phyloP scores from a whole-genome alignment of 495 filamentous ascomycete genomes.

The Aspergillus panamensis region DNA sequence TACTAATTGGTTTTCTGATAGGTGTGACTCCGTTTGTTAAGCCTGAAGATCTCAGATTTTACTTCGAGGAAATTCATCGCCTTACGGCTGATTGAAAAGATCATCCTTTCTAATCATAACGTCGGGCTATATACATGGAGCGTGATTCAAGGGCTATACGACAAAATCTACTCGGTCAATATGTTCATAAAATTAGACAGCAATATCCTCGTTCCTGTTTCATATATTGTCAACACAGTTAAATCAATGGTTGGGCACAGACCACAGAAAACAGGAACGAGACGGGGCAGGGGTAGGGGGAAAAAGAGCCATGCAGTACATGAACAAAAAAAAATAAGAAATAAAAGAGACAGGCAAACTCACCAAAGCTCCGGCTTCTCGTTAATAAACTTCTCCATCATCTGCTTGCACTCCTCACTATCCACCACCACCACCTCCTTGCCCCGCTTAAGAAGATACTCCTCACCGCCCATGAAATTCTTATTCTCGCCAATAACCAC shows the following conservation, averaged over 20 bases:
- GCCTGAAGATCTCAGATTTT: slow-evolving; percentile 87
- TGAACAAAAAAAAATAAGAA: slow-evolving; percentile 3
- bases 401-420: slow-evolving; percentile 60
- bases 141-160: background rate
- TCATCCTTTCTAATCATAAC: background rate
- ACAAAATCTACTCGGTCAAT: background rate
- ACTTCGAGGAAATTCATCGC: slow-evolving; percentile 88
- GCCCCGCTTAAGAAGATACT: slow-evolving; percentile 64
- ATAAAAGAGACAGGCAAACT: slow-evolving; percentile 23
- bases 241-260: background rate
- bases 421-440: slow-evolving; percentile 74
- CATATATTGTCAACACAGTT: slow-evolving; percentile 7
- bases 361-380: slow-evolving; percentile 77
- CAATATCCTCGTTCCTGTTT: slow-evolving; percentile 72
- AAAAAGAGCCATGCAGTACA: background rate
- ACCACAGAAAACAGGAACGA: background rate
- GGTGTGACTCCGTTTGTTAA: slow-evolving; percentile 91
- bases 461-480: slow-evolving; percentile 75
- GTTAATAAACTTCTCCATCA: slow-evolving; percentile 75
- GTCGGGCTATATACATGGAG: slow-evolving; percentile 15
- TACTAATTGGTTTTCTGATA: slow-evolving; percentile 32
- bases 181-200: slow-evolving; percentile 45
- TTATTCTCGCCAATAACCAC: slow-evolving; percentile 85
- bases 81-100: slow-evolving; percentile 28
- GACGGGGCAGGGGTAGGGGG: background rate